Base-by-base conservation (phyloP, 1,139 yeast genomes). In the Hyphopichia khmerensis region DNA sequence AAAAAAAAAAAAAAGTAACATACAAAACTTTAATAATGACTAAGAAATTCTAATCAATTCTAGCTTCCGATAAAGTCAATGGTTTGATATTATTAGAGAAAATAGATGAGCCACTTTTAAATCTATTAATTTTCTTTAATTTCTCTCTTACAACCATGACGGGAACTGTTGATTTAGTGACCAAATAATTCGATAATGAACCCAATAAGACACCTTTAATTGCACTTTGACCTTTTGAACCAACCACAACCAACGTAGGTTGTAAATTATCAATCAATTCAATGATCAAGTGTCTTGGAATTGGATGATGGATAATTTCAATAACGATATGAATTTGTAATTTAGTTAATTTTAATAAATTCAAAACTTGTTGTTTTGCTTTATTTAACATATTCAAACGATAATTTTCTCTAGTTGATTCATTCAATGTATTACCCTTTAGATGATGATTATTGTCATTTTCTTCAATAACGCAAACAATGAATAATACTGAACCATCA, bases 91-190 rank as follows among this genome's bases (percentile, higher is more conserved):
- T 73, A 52, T 73, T 73, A 27, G 77, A 66, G 52, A 73, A 73
- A 21, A 73, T 71, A n/a, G 73, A 65, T 21, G 74, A 66, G 5
- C 79, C 70, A 47, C 59, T 54, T 67, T 77, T 64, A 62, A 80
- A 80, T 56, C 87, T 76, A 50, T 83, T 79, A 48, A 86, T 74
- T 68, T 87, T 84, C 65, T 86, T 86, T 57, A 88, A 75, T 59
- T 87, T 88, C 58, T 85, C 84, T 48, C 96, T 77, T 16, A 93
- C 95, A 39, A 91, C 96, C 85, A 91, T 82, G 21, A 90, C 95
- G 0, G 98, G 97, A 13, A 88, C 91, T 19, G 87, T 74, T 56
- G 88, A 79, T 57, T 84, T 81, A 14, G 89, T 82, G 11, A 87
- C 88, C 52, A 87, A 71, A 59, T 87, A 87, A 54, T 86, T 87